Evolutionary conservation across 306 rosid species (phyloP), one percentile per base, ranked within the genome.

Genomic region (Prunus mume): DNA sequence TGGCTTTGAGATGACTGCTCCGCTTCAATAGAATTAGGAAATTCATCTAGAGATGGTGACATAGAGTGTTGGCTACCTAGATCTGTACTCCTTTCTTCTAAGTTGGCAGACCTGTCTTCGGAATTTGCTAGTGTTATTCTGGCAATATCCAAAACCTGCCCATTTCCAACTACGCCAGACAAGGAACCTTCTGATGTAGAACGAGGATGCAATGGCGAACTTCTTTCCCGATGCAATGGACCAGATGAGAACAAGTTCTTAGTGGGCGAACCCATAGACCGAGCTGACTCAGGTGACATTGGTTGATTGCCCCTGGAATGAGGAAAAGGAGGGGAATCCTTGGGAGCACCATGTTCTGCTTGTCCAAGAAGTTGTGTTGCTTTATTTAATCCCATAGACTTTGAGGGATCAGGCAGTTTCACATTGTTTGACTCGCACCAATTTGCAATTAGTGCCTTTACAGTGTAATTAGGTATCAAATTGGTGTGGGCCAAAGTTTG

Each of bases 391-490:
- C 63, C 78, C 50, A 81, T 13, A 22, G 87, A 78, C 78, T 79
- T 88, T 30, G 76, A 2, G 6, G 96, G 93, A 75, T 92, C 97
- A 65, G 83, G 90, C 77, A 90, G 82, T 78, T 87, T 93, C 79
- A 96, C 99, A 72, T 96, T 86, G 83, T 92, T 96, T 34, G 91
- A 82, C 77, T 96, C 99, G 28, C 93, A 92, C 96, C 97, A 95
- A 81, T 87, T 95, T 78, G 96, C 94, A 82, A 95, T 90, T 73
- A 88, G 86, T 52, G 96, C 95, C 87, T 89, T 95, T 66, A 89
- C 96, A 67, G 91, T 90, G 84, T 88, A 89, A 86, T 92, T 95
- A 66, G 99, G 90, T 81, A 86, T 89, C 74, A 90, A 74, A 81
- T 87, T 87, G 75, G 92, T 81, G 87, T 87, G 99, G 78, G 89